phyloP scores from a whole-genome alignment of 352 stramenopile genomes.

The Phytophthora europaea region DNA sequence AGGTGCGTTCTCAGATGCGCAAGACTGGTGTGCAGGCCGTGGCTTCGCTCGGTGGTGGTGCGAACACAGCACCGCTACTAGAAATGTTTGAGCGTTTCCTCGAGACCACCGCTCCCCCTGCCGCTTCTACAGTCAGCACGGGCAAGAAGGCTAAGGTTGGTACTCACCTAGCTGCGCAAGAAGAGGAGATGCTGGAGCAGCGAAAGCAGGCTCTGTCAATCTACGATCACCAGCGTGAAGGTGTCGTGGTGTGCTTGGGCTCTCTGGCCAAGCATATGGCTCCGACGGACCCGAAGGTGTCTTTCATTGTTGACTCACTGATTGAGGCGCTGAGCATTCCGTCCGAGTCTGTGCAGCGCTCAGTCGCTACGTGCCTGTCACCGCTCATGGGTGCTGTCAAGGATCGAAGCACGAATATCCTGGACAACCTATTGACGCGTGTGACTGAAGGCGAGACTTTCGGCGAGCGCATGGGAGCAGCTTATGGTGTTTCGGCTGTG shows the following conservation, averaged over 20 bases:
- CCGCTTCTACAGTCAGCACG: slow-evolving; percentile 9
- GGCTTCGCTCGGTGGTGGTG: slow-evolving; percentile 67
- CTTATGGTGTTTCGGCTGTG: slow-evolving; percentile 98
- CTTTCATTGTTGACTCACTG: slow-evolving; percentile 88
- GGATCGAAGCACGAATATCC: slow-evolving; percentile 74
- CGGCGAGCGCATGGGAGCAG: slow-evolving; percentile 93
- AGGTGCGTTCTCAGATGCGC: slow-evolving; percentile 85
- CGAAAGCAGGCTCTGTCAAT: slow-evolving; percentile 53
- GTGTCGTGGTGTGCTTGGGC: slow-evolving; percentile 92
- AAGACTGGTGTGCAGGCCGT: slow-evolving; percentile 88
- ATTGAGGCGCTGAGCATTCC: slow-evolving; percentile 92
- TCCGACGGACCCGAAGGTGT: slow-evolving; percentile 90
- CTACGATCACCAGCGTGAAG: slow-evolving; percentile 92
- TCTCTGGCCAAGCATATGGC: slow-evolving; percentile 92
- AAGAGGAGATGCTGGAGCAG: slow-evolving; percentile 47
- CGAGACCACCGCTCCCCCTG: slow-evolving; percentile 57
- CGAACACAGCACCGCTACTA: slow-evolving; percentile 75
- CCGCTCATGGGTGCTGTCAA: slow-evolving; percentile 90
- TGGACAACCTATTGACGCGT: slow-evolving; percentile 79
- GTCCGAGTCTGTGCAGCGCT: slow-evolving; percentile 94
- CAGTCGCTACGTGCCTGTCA: slow-evolving; percentile 91
- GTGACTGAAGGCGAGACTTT: slow-evolving; percentile 86
- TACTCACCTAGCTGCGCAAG: slow-evolving; percentile 35
- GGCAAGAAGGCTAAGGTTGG: slow-evolving; percentile 49
- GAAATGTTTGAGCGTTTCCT: slow-evolving; percentile 83